phyloP scores from a whole-genome alignment of 2,329 filamentous ascomycete genomes.

The Podosphaera leucotricha region DNA sequence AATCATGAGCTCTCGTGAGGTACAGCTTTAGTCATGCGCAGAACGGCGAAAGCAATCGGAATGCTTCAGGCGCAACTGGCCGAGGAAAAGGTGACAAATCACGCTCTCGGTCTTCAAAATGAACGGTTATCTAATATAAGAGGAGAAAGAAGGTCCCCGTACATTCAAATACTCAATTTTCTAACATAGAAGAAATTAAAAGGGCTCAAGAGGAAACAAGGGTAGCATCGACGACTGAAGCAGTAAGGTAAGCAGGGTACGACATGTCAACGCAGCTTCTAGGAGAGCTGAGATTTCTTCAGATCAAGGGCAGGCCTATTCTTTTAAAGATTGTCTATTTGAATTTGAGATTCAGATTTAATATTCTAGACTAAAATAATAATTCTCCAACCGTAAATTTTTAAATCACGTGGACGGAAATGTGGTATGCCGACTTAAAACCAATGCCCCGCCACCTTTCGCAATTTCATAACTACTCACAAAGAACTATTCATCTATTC shows the following conservation, averaged over 20 bases:
- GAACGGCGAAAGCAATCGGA: not conserved
- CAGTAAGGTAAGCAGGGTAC: not conserved
- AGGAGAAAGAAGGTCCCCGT: not conserved
- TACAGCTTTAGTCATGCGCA: not conserved
- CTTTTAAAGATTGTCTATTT: not conserved
- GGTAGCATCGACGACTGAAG: not conserved
- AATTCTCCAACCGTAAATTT: not conserved
- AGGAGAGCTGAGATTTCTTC: not conserved
- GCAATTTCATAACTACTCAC: no score
- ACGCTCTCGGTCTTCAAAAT: not conserved
- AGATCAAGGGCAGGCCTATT: not conserved
- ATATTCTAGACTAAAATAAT: not conserved
- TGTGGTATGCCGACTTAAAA: no score
- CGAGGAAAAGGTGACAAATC: not conserved
- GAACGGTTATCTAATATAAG: not conserved
- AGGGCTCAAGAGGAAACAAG: not conserved
- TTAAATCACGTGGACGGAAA: no score
- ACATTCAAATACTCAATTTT: not conserved
- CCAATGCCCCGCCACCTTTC: no score
- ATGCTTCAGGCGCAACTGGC: not conserved
- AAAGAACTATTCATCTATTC: no score
- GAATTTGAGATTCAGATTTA: not conserved
- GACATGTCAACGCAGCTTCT: not conserved
- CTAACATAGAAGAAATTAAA: not conserved
- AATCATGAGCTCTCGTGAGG: not conserved